These are phyloP conservation scores for Aspergillus sp. DNA, from an alignment of 2,329 filamentous ascomycete species.

Conservation along the genomic window DNA sequence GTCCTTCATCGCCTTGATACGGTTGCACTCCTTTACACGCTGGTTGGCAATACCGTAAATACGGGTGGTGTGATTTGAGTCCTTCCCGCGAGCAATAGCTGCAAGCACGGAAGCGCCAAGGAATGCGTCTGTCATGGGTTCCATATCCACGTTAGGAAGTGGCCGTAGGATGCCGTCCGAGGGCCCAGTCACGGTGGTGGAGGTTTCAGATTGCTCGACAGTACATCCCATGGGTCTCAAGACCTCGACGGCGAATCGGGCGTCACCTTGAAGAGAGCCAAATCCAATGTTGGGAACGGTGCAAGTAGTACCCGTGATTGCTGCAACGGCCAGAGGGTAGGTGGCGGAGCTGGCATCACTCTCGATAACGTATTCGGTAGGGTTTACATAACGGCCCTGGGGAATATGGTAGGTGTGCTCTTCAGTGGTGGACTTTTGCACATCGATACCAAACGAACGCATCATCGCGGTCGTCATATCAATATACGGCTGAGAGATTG, in stretches of 20 bases:
- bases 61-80: conserved; percentile 63
- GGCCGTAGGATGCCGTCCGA: conserved; percentile 69
- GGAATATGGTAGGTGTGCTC: conserved; percentile 93
- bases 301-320: conserved; percentile 92
- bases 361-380: conserved; percentile 83
- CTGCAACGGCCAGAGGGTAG: conserved; percentile 89
- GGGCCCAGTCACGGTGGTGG: conserved; percentile 94
- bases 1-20: conserved; percentile 92
- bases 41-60: conserved; percentile 97
- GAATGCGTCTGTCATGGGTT: conserved; percentile 98
- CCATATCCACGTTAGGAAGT: conserved; percentile 88
- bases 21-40: conserved; percentile 96
- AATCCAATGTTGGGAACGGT: conserved; percentile 96
- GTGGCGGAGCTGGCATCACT: conserved; percentile 98
- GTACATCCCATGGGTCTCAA: conserved; percentile 89
- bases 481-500: conserved; percentile 95
- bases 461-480: conserved; percentile 99
- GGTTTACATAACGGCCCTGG: conserved; percentile 78
- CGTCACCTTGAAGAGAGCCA: conserved; percentile 88
- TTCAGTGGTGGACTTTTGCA: conserved; percentile 73
- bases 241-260: conserved; percentile 88
- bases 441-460: conserved; percentile 81
- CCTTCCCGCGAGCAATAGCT: conserved; percentile 76
- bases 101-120: conserved; percentile 90
- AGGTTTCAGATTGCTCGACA: conserved; percentile 78